Evolutionary conservation across 495 filamentous ascomycete species (phyloP), one percentile per base, ranked within the genome.

Genomic region (Penicillium pancosmium): DNA sequence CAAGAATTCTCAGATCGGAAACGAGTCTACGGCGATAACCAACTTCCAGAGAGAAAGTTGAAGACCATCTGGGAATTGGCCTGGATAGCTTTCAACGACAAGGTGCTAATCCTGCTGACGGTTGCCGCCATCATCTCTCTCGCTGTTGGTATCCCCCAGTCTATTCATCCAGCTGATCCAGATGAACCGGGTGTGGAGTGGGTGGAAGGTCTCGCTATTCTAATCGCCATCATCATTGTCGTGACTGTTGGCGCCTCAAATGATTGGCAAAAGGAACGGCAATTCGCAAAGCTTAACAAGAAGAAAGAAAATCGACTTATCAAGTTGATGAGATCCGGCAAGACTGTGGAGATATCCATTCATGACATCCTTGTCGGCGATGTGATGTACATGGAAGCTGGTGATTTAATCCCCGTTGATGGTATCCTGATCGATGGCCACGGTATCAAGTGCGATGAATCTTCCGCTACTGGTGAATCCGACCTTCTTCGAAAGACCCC

Each of bases 71-170:
- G 87, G 61, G 75, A 84, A 63, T 73, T 93, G 18, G 88, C 90
- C 40, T 94, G 90, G 90, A 87, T 90, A 65, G 89, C 90, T 3
- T 91, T 89, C 63, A 89, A 91, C 50, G 91, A 95, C 71, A 92
- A 92, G 59, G 88, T 94, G 19, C 72, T 94, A 15, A 88, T 93
- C 50, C 73, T 96, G 6, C 77, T 97, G 54, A 90, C 89, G 1
- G 74, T 87, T 47, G 91, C 92, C 4, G 93, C 92, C 7, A 78
- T 86, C 27, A 84, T 97, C 36, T 95, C 92, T 5, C 78, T 97
- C n/a, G 90, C 86, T 1, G 80, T 97, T 13, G 93, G 92, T 31
- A 82, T 89, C 15, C 88, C 88, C 56, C 84, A 88, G 68, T 84
- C 86, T 5, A 72, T 87, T 43, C 63, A 70, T 35, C 75, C 72